Percentiles rank a stretch among this genome's conserved stretches.
phyloP scores from a whole-genome alignment of 2,329 filamentous ascomycete genomes.

The Thyridium curvatum region DNA sequence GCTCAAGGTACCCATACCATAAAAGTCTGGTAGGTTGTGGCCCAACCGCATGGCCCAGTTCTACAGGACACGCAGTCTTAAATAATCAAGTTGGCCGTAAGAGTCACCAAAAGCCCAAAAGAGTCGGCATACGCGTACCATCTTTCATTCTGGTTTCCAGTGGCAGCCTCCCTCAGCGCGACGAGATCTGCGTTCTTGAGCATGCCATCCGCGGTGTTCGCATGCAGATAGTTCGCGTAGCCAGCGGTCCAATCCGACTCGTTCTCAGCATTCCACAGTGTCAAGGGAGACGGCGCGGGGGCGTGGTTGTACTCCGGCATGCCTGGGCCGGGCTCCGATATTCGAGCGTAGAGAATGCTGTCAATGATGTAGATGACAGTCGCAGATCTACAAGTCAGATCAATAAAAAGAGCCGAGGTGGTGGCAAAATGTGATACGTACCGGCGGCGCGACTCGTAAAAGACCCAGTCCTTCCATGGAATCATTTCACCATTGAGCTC shows the following conservation, averaged over 20 bases:
- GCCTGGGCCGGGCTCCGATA: background rate
- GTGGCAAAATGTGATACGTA: background rate
- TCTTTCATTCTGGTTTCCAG: constrained; percentile 3
- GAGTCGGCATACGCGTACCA: constrained; percentile 7
- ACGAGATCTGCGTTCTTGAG: constrained; percentile 5
- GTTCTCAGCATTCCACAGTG: constrained; percentile 5
- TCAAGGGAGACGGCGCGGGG: constrained; percentile 4
- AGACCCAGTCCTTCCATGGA: constrained; percentile 5
- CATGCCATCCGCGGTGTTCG: constrained; percentile 4
- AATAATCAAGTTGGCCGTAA: constrained; percentile 5
- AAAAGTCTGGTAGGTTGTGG: too few relatives aligned
- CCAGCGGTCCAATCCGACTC: constrained; percentile 3
- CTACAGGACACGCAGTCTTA: too few relatives aligned
- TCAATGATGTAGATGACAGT: constrained; percentile 4
- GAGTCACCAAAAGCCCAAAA: constrained; percentile 5
- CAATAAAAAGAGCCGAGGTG: background rate
- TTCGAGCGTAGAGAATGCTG: constrained; percentile 3
- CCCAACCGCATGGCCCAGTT: too few relatives aligned
- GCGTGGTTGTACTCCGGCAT: constrained; percentile 5
- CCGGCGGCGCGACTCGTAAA: constrained; percentile 6
- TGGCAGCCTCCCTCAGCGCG: constrained; percentile 3
- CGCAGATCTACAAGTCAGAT: constrained; percentile 1
- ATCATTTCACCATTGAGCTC: constrained; percentile 4
- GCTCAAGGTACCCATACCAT: too few relatives aligned
- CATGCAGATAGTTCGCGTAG: constrained; percentile 5